A percentile compares a stretch with the other conserved stretches of the same genome.
Conservation (phyloP, 805 yeast species). For the Candida sakaeoensis region DNA sequence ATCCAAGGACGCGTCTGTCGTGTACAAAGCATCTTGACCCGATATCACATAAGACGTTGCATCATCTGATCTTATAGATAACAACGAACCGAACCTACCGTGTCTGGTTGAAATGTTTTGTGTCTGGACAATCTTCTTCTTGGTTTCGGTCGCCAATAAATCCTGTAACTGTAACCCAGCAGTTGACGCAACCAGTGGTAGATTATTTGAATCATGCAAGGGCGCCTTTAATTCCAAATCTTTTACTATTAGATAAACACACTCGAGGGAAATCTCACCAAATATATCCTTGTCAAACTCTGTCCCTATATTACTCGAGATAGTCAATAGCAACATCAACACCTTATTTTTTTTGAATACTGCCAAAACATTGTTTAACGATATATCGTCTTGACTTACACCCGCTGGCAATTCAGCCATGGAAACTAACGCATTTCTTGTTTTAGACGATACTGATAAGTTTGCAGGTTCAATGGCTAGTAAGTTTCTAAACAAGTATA, state of each 20-base stretch:
- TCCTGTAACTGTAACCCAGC: constrained; percentile 44
- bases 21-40: constrained; percentile 63
- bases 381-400: constrained; percentile 62
- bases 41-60: constrained; percentile 56
- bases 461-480: constrained; percentile 71
- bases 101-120: constrained; percentile 68
- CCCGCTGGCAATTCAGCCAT: constrained; percentile 49
- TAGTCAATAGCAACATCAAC: constrained; percentile 64
- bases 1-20: constrained; percentile 51
- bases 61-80: constrained; percentile 60
- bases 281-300: constrained; percentile 63
- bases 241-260: constrained; percentile 58
- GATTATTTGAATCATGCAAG: not conserved
- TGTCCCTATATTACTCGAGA: constrained; percentile 59
- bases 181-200: constrained; percentile 16
- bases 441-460: constrained; percentile 44
- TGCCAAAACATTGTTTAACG: constrained; percentile 52
- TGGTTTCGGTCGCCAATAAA: constrained; percentile 58
- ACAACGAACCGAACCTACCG: constrained; percentile 84
- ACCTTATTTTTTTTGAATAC: constrained; percentile 71
- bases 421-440: constrained; percentile 25
- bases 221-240: constrained; percentile 42
- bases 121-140: constrained; percentile 45
- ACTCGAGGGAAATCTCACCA: constrained; percentile 64
- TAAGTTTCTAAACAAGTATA: constrained; percentile 76